Evolutionary conservation across 1,284 basidiomycete genomes (phyloP).

Genomic region (Vanrija sp.): DNA sequence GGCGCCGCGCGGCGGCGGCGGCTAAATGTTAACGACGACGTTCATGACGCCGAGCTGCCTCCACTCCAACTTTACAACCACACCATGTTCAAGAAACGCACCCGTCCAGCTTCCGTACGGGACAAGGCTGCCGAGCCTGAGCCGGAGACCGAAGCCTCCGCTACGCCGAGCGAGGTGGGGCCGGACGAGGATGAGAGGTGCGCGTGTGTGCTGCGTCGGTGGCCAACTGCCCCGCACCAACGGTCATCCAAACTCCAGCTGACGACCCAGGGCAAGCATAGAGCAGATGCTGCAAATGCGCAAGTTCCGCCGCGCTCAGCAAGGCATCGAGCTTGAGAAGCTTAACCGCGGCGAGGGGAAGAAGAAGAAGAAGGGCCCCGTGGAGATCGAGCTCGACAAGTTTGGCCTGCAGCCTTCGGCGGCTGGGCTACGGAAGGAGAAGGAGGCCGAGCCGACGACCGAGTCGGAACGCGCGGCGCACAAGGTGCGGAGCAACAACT

Average conservation of each 20-base stretch:
- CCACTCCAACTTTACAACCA: no score
- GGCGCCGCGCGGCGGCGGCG: no score
- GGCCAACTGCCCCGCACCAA: no score
- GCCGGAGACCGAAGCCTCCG: neutral
- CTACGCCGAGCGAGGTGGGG: conserved; percentile 11
- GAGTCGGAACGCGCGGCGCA: conserved; percentile 63
- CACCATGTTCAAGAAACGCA: conserved; percentile 51
- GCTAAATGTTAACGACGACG: no score
- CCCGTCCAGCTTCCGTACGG: conserved; percentile 44
- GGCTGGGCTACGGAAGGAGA: conserved; percentile 44
- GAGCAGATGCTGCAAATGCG: conserved; percentile 82
- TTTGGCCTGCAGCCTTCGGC: conserved; percentile 54
- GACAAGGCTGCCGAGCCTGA: neutral
- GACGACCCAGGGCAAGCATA: conserved; percentile 49
- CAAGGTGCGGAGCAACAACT: conserved; percentile 80
- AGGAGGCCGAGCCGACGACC: conserved; percentile 57
- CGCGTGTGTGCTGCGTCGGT: neutral
- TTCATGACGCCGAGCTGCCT: no score
- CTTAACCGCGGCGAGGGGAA: conserved; percentile 77
- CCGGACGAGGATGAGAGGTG: conserved; percentile 8
- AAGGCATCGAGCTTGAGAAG: conserved; percentile 78
- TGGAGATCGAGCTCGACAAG: conserved; percentile 43
- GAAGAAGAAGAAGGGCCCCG: conserved; percentile 56
- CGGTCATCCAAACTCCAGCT: no score
- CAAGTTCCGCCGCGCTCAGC: conserved; percentile 66